Evolutionary conservation across 1,284 basidiomycete species (phyloP).

Genomic region (Neolentinus lepideus): DNA sequence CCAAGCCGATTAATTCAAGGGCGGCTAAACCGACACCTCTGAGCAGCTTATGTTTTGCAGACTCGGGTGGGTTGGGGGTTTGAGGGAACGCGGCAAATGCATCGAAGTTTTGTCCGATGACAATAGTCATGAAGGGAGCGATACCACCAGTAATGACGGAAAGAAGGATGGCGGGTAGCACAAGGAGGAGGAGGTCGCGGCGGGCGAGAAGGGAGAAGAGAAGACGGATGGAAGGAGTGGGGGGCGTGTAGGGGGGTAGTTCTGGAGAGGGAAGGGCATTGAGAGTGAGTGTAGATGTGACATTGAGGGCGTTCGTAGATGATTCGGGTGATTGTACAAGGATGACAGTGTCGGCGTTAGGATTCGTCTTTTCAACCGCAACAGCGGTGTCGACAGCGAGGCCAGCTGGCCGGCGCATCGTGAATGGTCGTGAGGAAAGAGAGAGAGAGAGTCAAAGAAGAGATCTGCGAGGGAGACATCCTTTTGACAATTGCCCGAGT

Average conservation of each 20-base stretch:
- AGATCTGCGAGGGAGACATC: background rate
- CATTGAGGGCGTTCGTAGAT: slow-evolving; percentile 15
- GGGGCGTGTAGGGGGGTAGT: slow-evolving; percentile 21
- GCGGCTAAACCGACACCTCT: slow-evolving; percentile 54
- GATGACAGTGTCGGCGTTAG: slow-evolving; percentile 17
- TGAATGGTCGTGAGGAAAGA: slow-evolving; percentile 14
- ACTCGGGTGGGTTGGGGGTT: slow-evolving; percentile 34
- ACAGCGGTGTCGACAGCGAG: slow-evolving; percentile 25
- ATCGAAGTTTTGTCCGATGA: slow-evolving; percentile 84
- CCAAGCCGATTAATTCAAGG: slow-evolving; percentile 68
- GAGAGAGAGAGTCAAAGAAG: slow-evolving; percentile 11
- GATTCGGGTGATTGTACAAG: slow-evolving; percentile 14
- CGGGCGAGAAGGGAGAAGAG: slow-evolving; percentile 62
- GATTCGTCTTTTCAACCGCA: slow-evolving; percentile 17
- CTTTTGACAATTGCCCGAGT: background rate
- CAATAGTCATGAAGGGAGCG: slow-evolving; percentile 89
- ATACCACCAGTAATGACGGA: slow-evolving; percentile 72
- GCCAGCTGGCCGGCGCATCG: slow-evolving; percentile 27
- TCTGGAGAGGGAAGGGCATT: slow-evolving; percentile 5
- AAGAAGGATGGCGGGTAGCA: slow-evolving; percentile 67
- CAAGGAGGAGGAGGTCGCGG: slow-evolving; percentile 47
- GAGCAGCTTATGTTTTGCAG: slow-evolving; percentile 48
- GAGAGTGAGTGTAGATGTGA: slow-evolving; percentile 14
- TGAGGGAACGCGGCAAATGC: slow-evolving; percentile 60
- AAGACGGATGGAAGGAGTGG: slow-evolving; percentile 44